Conservation (phyloP, 2,329 filamentous ascomycete genomes). For the Fusarium musae region DNA sequence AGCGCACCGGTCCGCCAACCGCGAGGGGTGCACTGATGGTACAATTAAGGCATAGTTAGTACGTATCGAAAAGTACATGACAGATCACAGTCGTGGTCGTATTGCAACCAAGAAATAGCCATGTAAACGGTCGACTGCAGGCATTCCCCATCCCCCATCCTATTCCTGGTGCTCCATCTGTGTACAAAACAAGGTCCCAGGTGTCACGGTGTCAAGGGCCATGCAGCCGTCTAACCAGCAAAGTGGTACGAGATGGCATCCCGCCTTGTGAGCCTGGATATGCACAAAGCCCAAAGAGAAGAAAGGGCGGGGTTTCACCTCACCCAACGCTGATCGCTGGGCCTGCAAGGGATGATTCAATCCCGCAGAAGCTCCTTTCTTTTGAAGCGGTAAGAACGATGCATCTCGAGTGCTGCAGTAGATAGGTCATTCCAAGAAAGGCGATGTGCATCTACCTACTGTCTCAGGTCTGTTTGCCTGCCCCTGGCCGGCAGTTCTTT, state of each 20-base stretch:
- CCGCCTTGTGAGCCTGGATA: conserved; percentile 29
- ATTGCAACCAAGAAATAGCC: conserved; percentile 5
- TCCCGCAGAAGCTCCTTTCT: conserved; percentile 18
- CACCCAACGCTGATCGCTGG: conserved; percentile 34
- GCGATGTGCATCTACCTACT: conserved; percentile 4
- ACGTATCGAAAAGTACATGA: background rate
- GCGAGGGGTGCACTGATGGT: conserved; percentile 23
- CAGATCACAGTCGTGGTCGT: background rate
- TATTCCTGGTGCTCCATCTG: background rate
- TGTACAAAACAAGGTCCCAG: conserved; percentile 4
- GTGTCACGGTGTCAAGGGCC: conserved; percentile 19
- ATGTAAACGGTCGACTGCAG: background rate
- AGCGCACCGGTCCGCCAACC: conserved; percentile 51
- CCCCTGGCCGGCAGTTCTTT: conserved; percentile 12
- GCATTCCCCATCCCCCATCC: background rate
- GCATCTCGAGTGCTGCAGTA: conserved; percentile 5
- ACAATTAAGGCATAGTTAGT: conserved; percentile 3
- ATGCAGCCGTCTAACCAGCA: conserved; percentile 31
- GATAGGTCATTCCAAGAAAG: conserved; percentile 7
- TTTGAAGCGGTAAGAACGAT: conserved; percentile 3
- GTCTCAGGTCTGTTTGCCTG: background rate
- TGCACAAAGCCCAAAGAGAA: conserved; percentile 40
- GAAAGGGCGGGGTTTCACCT: conserved; percentile 33
- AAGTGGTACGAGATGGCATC: conserved; percentile 41
- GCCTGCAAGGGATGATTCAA: conserved; percentile 36